Evolutionary conservation across 108 stramenopile genomes (phyloP).

Genomic region (Parmales sp.): DNA sequence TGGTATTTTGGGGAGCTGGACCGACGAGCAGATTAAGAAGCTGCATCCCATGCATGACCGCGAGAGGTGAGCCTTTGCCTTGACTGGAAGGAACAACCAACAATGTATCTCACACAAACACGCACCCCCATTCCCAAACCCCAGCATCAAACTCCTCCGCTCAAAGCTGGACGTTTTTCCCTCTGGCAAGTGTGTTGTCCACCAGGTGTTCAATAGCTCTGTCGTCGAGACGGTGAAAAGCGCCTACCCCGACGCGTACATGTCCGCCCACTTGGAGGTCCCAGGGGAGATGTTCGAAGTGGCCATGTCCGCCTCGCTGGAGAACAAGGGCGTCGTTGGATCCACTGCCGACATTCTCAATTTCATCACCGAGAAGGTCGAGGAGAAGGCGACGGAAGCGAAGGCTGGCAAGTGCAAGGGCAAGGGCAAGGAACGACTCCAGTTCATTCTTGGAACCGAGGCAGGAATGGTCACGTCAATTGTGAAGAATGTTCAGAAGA

Average conservation of each 20-base stretch:
- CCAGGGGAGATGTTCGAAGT: conserved; percentile 95
- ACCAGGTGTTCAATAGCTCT: conserved; percentile 85
- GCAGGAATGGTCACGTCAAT: conserved; percentile 90
- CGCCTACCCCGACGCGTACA: conserved; percentile 63
- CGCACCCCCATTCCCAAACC: conserved; percentile 39
- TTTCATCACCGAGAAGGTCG: conserved; percentile 76
- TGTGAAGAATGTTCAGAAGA: conserved; percentile 71
- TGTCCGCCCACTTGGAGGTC: conserved; percentile 90
- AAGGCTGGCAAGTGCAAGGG: background rate
- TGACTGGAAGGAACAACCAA: no score
- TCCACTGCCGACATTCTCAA: conserved; percentile 82
- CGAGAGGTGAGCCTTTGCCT: no score
- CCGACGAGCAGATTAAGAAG: conserved; percentile 19
- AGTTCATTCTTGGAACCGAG: conserved; percentile 83
- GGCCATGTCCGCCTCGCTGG: conserved; percentile 66
- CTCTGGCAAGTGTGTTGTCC: conserved; percentile 82
- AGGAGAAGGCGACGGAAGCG: conserved; percentile 34
- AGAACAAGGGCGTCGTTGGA: conserved; percentile 68
- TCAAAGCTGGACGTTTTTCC: conserved; percentile 63
- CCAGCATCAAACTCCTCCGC: conserved; percentile 38
- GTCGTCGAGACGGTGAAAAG: conserved; percentile 56
- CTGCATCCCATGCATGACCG: background rate
- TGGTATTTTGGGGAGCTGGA: conserved; percentile 13
- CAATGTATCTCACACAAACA: no score
- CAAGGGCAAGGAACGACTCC: conserved; percentile 33